phyloP scores from a whole-genome alignment of 352 stramenopile genomes.

The Globisporangium spinosum region DNA sequence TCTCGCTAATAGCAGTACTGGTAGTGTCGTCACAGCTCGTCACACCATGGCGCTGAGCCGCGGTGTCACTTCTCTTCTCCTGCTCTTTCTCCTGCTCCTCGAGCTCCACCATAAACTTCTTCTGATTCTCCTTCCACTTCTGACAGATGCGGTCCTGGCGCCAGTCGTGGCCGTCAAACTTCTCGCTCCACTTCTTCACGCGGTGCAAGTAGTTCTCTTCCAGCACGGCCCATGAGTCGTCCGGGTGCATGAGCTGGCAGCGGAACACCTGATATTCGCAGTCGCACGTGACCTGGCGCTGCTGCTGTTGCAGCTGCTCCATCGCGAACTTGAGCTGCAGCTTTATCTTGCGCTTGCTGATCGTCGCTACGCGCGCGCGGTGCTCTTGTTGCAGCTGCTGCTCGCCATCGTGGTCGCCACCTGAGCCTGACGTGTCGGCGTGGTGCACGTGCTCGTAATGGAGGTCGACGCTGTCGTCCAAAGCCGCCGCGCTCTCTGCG shows the following conservation, averaged over 20 bases:
- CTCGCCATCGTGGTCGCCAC: background rate
- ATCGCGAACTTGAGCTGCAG: slow-evolving; percentile 6
- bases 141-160: slow-evolving; percentile 48
- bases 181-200: slow-evolving; percentile 53
- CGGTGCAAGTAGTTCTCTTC: slow-evolving; percentile 31
- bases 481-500: background rate
- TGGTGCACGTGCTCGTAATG: slow-evolving; percentile 16
- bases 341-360: slow-evolving; percentile 8
- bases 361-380: background rate
- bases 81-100: background rate
- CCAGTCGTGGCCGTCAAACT: slow-evolving; percentile 57
- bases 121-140: slow-evolving; percentile 71
- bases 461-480: slow-evolving; percentile 1
- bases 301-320: slow-evolving; percentile 14
- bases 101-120: slow-evolving; percentile 33
- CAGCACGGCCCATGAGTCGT: slow-evolving; percentile 21
- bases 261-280: slow-evolving; percentile 47
- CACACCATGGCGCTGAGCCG: background rate
- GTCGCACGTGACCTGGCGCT: slow-evolving; percentile 30
- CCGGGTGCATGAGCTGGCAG: slow-evolving; percentile 27
- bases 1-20: background rate
- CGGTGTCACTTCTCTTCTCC: background rate
- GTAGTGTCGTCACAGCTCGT: slow-evolving; percentile 2
- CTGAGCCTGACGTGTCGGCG: background rate
- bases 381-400: background rate